Conservation (phyloP, 2,329 filamentous ascomycete genomes). For the Clarireedia monteithiana region DNA sequence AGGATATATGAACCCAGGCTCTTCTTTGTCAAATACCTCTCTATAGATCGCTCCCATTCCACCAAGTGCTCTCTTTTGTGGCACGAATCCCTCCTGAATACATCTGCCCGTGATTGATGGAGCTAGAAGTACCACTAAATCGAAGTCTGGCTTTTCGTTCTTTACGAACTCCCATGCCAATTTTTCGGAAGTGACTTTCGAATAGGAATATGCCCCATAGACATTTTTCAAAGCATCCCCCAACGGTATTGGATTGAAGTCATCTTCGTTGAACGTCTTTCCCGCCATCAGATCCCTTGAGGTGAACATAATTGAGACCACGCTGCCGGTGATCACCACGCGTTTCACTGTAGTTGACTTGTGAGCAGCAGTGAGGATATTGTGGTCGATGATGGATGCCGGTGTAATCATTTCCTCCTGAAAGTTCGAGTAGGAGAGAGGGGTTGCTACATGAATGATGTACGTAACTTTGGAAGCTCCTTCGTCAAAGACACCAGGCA, state of each 20-base stretch:
- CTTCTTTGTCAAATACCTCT: neutral
- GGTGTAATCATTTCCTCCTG: neutral
- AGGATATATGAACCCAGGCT: neutral
- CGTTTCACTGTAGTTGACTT: neutral
- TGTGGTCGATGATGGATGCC: neutral
- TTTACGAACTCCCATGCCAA: neutral
- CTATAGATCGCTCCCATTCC: neutral
- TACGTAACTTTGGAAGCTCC: neutral
- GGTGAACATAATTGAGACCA: neutral
- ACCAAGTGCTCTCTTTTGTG: neutral
- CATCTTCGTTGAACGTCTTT: neutral
- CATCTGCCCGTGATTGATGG: neutral
- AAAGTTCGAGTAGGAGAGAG: neutral
- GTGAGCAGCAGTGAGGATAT: neutral
- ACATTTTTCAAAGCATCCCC: neutral
- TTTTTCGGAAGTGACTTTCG: neutral
- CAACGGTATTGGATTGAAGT: neutral
- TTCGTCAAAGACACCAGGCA: conserved; percentile 1
- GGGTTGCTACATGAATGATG: neutral
- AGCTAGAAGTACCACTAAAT: neutral
- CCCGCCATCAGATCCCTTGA: neutral
- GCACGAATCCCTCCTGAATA: neutral
- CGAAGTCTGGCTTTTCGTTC: neutral
- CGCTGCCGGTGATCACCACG: neutral
- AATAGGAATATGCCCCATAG: neutral